Evolutionary conservation across 371 early-diverging fungal genomes (phyloP).

Genomic region (Syncephalastrum monosporum): DNA sequence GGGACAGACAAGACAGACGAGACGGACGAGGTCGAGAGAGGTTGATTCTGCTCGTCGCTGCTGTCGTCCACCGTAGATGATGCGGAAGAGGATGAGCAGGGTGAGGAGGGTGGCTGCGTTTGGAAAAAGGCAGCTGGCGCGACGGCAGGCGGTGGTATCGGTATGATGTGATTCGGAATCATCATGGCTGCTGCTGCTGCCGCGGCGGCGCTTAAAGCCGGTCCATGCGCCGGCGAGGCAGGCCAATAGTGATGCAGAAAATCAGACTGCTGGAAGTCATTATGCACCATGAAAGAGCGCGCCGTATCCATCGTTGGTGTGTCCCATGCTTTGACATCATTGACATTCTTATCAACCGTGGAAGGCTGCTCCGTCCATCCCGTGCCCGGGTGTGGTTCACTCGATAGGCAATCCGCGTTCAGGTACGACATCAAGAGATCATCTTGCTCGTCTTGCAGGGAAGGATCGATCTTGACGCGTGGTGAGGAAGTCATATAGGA

Average conservation of each 20-base stretch:
- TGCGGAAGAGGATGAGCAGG: conserved; percentile 3
- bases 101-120: conserved; percentile 6
- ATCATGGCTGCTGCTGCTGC: conserved; percentile 1
- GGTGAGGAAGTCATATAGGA: conserved; percentile 4
- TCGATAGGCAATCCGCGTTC: conserved; percentile 31
- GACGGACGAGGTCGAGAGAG: conserved; percentile 18
- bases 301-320: neutral
- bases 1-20: conserved; percentile 6
- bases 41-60: neutral
- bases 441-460: conserved; percentile 29
- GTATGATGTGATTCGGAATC: no score
- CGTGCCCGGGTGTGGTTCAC: neutral
- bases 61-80: conserved; percentile 4
- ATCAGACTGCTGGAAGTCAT: no score
- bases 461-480: conserved; percentile 20
- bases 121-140: neutral
- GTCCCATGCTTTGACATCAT: neutral
- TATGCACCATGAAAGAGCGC: no score
- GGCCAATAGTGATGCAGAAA: no score
- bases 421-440: conserved; percentile 36
- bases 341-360: neutral
- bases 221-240: neutral
- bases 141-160: no score
- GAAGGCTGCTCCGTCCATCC: no score
- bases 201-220: neutral